Evolutionary conservation across 1,284 basidiomycete species (phyloP).

Genomic region (Cryptococcus jaspeensis): DNA sequence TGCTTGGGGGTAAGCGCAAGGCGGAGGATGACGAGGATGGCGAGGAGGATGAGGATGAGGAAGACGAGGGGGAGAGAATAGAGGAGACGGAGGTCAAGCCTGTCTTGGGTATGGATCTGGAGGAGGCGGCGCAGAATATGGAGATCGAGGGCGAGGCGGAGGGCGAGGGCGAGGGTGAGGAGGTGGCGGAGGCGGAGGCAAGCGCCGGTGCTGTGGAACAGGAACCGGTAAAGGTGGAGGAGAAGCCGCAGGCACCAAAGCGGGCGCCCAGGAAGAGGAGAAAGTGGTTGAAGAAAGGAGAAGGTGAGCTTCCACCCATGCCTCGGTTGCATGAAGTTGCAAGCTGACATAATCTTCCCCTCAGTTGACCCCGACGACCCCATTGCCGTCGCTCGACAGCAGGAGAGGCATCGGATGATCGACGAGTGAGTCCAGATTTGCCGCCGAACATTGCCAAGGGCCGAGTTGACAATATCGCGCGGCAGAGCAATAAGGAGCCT

Average conservation of each 20-base stretch:
- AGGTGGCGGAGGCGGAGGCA: neutral
- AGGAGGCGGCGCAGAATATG: neutral
- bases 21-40: slow-evolving; percentile 7
- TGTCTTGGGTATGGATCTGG: neutral
- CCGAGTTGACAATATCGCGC: neutral
- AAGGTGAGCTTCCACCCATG: slow-evolving; percentile 24
- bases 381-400: slow-evolving; percentile 41
- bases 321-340: neutral
- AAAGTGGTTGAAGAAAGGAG: slow-evolving; percentile 44
- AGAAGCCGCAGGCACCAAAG: slow-evolving; percentile 1
- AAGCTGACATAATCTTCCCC: neutral
- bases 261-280: slow-evolving; percentile 19
- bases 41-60: slow-evolving; percentile 1
- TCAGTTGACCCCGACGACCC: slow-evolving; percentile 47
- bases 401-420: slow-evolving; percentile 30
- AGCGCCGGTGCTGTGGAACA: no score
- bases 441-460: neutral
- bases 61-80: neutral
- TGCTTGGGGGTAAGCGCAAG: slow-evolving; percentile 14
- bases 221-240: neutral
- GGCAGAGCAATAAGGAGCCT: slow-evolving; percentile 35
- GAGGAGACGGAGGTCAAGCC: neutral
- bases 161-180: neutral
- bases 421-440: slow-evolving; percentile 25
- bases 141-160: neutral